Base-by-base conservation (phyloP, 2,329 filamentous ascomycete species). In the Cladophialophora bantiana region DNA sequence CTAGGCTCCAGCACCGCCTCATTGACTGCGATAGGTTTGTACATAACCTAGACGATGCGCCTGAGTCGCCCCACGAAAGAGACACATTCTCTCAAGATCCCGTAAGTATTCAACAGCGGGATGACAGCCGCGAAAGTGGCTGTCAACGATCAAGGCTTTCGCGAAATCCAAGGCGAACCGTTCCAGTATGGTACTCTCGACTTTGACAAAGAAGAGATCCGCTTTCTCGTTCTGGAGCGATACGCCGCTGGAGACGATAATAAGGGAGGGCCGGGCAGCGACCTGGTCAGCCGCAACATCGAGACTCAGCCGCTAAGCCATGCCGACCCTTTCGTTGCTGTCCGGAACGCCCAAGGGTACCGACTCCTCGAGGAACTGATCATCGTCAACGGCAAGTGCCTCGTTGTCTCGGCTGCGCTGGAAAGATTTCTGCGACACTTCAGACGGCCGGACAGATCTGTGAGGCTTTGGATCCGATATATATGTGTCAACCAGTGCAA, bases 401-500 rank as follows among this genome's bases (percentile, higher is more conserved):
- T 63, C 10, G 7, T 57, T 12, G 9, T 63, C 18, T 38, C 52
- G 20, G 55, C 18, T 1, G 60, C 60, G 4, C 35, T 63, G 18
- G 52, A 57, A 7, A 63, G 50, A 26, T 57, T 57, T 15, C 52
- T 62, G 18, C 36, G 52, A 31, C 20, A 57, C 32, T 18, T 48
- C 20, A 20, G 15, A 36, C 32, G 42, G 13, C 13, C 20, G 20
- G 60, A 57, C 36, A 31, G 18, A 6, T 13, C 52, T 12, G 26
- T 62, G 34, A 55, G 60, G 20, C 60, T 62, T n/a, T 56, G 60
- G 60, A 36, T 62, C 10, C 50, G 60, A 3, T 62, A 62, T 32
- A 20, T 62, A 12, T 62, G 60, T 45, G 26, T 62, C 50, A 38
- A 56, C 52, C 50, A 62, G 36, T 13, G 20, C 9, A 50, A 62